A percentile compares a stretch with the other conserved stretches of the same genome.
These are phyloP conservation scores for Astraeus odoratus DNA, from an alignment of 768 basidiomycete species.

Conservation along the genomic window DNA sequence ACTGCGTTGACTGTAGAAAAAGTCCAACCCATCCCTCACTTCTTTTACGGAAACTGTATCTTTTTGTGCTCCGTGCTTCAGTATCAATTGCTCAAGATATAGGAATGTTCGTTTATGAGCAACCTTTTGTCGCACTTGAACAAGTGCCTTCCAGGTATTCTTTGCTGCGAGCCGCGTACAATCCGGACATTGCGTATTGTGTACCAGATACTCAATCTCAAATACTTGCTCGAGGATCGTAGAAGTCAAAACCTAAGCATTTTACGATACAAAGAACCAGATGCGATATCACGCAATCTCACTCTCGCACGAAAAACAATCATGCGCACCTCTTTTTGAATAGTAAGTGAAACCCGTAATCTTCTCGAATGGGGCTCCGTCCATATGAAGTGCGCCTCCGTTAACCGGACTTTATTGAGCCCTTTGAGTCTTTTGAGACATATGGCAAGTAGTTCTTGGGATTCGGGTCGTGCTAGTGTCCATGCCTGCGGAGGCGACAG, in stretches of 20 bases:
- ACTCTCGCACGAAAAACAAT: too few relatives aligned
- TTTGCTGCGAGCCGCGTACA: constrained; percentile 94
- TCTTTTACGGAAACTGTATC: constrained; percentile 93
- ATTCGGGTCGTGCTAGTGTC: constrained; percentile 83
- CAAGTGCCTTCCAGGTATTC: constrained; percentile 97
- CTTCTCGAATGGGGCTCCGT: constrained; percentile 98
- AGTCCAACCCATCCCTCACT: constrained; percentile 90
- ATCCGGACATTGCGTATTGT: constrained; percentile 91
- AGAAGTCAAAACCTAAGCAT: constrained; percentile 71
- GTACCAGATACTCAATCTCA: constrained; percentile 92
- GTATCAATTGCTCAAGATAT: constrained; percentile 93
- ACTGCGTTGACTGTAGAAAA: constrained; percentile 87
- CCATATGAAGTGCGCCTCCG: constrained; percentile 99
- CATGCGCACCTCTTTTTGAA: constrained; percentile 87
- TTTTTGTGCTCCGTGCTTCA: constrained; percentile 95
- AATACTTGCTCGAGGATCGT: constrained; percentile 98
- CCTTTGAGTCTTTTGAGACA: constrained; percentile 95
- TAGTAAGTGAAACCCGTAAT: constrained; percentile 86
- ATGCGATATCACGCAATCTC: too few relatives aligned
- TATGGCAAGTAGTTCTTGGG: constrained; percentile 86
- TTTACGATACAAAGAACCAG: background rate
- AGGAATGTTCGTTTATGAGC: constrained; percentile 97
- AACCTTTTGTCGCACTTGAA: constrained; percentile 99
- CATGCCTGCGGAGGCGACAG: constrained; percentile 85
- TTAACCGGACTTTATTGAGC: constrained; percentile 86